A percentile compares a stretch with the other conserved stretches of the same genome.
These are phyloP conservation scores for Sugiyamaella neomexicana DNA, from an alignment of 1,139 yeast species.

Conservation along the genomic window DNA sequence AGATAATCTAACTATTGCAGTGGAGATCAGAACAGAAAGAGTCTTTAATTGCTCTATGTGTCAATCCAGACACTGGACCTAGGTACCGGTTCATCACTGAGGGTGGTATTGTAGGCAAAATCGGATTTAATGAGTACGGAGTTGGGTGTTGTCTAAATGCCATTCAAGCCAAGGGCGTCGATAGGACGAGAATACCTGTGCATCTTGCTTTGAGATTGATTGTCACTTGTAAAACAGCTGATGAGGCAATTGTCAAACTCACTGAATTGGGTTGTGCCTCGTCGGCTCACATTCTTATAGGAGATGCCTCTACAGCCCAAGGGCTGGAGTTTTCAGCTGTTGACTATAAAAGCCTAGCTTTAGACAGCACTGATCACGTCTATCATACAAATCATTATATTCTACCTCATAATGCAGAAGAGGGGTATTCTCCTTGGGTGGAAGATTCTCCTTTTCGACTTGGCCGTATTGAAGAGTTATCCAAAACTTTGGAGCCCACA, in stretches of 20 bases:
- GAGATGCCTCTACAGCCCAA: constrained; percentile 24
- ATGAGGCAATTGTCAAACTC: constrained; percentile 32
- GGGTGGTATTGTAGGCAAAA: constrained; percentile 42
- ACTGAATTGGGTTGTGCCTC: constrained; percentile 30
- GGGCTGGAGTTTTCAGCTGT: constrained; percentile 29
- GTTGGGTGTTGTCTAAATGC: constrained; percentile 42
- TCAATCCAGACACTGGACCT: constrained; percentile 32
- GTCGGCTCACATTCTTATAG: constrained; percentile 29
- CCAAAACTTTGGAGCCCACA: constrained; percentile 21
- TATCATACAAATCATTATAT: constrained; percentile 31
- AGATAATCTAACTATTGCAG: constrained; percentile 17
- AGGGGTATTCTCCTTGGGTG: constrained; percentile 21
- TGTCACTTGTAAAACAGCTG: constrained; percentile 34
- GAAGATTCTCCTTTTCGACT: constrained; percentile 26
- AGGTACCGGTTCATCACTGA: constrained; percentile 38
- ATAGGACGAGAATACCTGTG: constrained; percentile 36
- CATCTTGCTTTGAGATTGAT: constrained; percentile 41
- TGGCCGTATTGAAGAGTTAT: constrained; percentile 24
- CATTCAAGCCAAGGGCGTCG: constrained; percentile 36
- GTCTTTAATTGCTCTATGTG: constrained; percentile 35
- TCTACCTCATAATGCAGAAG: constrained; percentile 23
- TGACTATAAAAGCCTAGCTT: constrained; percentile 19
- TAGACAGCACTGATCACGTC: constrained; percentile 19
- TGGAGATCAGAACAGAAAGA: constrained; percentile 36
- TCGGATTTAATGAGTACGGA: constrained; percentile 41